These are phyloP conservation scores for Amanita subjunquillea DNA, from an alignment of 768 basidiomycete genomes.

Conservation along the genomic window DNA sequence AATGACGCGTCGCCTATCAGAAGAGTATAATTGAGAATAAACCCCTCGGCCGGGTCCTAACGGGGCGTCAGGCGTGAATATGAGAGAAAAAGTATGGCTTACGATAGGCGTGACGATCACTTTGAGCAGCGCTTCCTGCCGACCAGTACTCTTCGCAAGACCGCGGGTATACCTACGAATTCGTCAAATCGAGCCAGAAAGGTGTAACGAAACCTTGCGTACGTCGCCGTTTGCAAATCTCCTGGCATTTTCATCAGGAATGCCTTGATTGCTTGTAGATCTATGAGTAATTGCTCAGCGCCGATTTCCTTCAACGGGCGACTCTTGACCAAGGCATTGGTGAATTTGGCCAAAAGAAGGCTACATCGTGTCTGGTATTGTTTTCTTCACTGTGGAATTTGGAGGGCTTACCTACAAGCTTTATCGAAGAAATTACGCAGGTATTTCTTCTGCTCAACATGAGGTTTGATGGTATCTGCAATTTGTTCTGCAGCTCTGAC, in stretches of 20 bases:
- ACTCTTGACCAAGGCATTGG: slow-evolving; percentile 81
- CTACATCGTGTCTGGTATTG: slow-evolving; percentile 27
- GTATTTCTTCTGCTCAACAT: slow-evolving; percentile 93
- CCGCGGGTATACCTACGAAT: slow-evolving; percentile 66
- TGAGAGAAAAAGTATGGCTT: slow-evolving; percentile 16
- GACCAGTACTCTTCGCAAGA: slow-evolving; percentile 69
- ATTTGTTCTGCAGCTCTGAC: slow-evolving; percentile 67
- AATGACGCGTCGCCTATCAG: slow-evolving; percentile 92
- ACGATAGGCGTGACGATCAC: slow-evolving; percentile 91
- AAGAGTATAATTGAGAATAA: slow-evolving; percentile 92
- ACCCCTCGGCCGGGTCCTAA: slow-evolving; percentile 89
- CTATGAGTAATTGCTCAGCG: slow-evolving; percentile 86
- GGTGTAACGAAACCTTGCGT: slow-evolving; percentile 24
- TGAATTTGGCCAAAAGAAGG: slow-evolving; percentile 78
- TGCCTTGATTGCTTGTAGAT: slow-evolving; percentile 79
- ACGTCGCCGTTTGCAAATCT: slow-evolving; percentile 44
- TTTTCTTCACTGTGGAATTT: too few relatives aligned
- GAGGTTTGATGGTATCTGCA: slow-evolving; percentile 63
- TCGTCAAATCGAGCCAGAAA: neutral
- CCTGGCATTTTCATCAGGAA: slow-evolving; percentile 80
- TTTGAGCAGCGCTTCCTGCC: slow-evolving; percentile 88
- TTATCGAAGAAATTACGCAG: slow-evolving; percentile 90
- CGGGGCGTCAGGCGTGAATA: neutral
- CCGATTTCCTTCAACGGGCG: slow-evolving; percentile 87
- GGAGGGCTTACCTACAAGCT: slow-evolving; percentile 59